Base-by-base conservation (phyloP, 2,329 filamentous ascomycete species). In the Claviceps monticola region DNA sequence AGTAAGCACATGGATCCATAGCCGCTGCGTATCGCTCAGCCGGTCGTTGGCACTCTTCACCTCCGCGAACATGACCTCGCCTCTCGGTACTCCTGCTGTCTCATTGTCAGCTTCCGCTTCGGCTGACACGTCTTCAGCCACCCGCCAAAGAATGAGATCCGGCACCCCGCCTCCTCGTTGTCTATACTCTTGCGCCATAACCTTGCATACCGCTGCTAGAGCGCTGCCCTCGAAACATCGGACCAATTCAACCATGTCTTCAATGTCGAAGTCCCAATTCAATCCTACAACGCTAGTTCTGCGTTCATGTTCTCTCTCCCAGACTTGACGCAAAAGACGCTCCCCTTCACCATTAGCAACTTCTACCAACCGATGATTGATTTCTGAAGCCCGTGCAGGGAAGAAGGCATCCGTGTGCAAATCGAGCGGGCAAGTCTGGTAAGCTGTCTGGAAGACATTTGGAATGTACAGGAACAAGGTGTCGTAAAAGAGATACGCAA, bases 381-480 rank as follows among this genome's bases (percentile, higher is more conserved):
- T 93, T 69, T 95, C 90, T 4, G 84, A 88, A 38, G 85, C 81
- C n/a, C 93, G 79, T 1, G 83, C 81, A 0, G 87, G 79, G 63
- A 88, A 97, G 70, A 98, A 98, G 2, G 86, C 83, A 64, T 98
- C 93, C 0, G 90, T 95, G 63, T 94, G 86, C 5, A 98, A 72
- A 65, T 98, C 93, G 3, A 98, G 71, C 1, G 93, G 93, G 61
- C 88, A 95, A 0, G 88, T 95, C 67, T 98, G 93, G 64, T 88
- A 98, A 1, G 85, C 80, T 5, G 93, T 98, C 65, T 97, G 91
- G 66, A 98, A 98, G 51, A 98, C 91, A 60, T 97, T 95, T 26
- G 93, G 91, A 5, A 97, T 79, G 66, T 95, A 95, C 26, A 88
- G 74, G 68, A 97, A 97, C 6, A 98, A 72, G 23, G 97, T 79